Evolutionary conservation across 2,329 filamentous ascomycete species (phyloP), one percentile per base, ranked within the genome.

Genomic region (Beauveria australis): DNA sequence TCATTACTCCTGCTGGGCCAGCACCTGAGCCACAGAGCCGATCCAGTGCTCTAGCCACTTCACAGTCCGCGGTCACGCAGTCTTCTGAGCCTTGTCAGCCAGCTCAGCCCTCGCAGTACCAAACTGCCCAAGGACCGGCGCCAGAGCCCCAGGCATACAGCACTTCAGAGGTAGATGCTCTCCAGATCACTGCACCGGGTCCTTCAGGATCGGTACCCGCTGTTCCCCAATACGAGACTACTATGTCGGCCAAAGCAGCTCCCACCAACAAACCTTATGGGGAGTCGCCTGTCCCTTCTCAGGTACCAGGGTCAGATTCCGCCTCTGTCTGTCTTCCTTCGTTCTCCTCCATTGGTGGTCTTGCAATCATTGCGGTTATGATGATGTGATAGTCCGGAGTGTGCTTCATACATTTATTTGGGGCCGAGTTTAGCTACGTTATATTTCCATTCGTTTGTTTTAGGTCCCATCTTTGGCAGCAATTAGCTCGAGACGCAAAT

Each of bases 261-360:
- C 47, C 64, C 33, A 53, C 61, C 10, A 62, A 61, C 43, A 60
- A 55, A 5, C 61, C 66, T 2, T 62, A 65, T 10, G 66, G 66
- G 8, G 60, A 63, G 10, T 65, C 67, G 8, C 64, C 65, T 18
- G 59, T 65, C 10, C 70, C 71, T 22, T 71, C 66, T 7, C 66
- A 63, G 26, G 67, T 74, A 2, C 63, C 63, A 6, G 63, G 66
- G 5, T 73, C 72, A 3, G 66, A 66, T 49, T 70, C 70, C 2
- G 65, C 57, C 1, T 65, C 61, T 18, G 64, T 65, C 22, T 63
- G 63, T 3, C 48, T 68, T 18, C 63, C 67, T 6, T 61, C 66
- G 3, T 52, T 73, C 10, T 52, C 61, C 7, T 64, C 58, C 2
- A 62, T 73, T 44, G 63, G 64, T 9, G 65, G 65, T n/a, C 53